These are phyloP conservation scores for Botrytis pseudocinerea DNA, from an alignment of 2,329 filamentous ascomycete genomes.

Conservation along the genomic window DNA sequence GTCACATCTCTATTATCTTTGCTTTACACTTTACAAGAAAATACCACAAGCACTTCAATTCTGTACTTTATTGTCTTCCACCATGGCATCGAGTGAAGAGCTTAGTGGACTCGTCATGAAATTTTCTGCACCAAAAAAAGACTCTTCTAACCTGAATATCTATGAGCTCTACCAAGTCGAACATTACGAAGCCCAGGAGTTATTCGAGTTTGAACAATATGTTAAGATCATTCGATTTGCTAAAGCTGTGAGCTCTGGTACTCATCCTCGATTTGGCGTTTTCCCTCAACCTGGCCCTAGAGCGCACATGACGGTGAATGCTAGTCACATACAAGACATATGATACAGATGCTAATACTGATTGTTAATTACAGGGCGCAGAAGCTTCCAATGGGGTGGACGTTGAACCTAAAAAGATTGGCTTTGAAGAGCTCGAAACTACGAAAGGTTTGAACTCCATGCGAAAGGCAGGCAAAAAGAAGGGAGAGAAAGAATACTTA, in stretches of 20 bases:
- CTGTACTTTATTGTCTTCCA: not conserved
- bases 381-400: not conserved
- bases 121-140: not conserved
- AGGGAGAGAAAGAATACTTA: too few relatives aligned
- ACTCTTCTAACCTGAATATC: not conserved
- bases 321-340: not conserved
- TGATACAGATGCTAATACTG: not conserved
- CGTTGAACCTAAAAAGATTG: not conserved
- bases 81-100: not conserved
- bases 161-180: conserved; percentile 4
- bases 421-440: not conserved
- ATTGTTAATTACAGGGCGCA: not conserved
- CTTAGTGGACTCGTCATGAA: too few relatives aligned
- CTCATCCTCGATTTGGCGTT: conserved; percentile 8
- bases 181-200: not conserved
- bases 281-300: not conserved
- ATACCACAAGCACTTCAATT: not conserved
- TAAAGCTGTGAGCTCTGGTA: conserved; percentile 11
- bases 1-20: not conserved
- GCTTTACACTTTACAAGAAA: not conserved
- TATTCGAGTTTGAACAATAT: conserved; percentile 14
- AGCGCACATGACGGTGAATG: not conserved
- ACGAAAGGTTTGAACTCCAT: not conserved
- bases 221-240: conserved; percentile 16
- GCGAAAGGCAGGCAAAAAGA: not conserved